Percentiles rank a stretch among this genome's conserved stretches.
These are phyloP conservation scores for Castanea mollissima DNA, from an alignment of 306 rosid genomes.

Conservation along the genomic window DNA sequence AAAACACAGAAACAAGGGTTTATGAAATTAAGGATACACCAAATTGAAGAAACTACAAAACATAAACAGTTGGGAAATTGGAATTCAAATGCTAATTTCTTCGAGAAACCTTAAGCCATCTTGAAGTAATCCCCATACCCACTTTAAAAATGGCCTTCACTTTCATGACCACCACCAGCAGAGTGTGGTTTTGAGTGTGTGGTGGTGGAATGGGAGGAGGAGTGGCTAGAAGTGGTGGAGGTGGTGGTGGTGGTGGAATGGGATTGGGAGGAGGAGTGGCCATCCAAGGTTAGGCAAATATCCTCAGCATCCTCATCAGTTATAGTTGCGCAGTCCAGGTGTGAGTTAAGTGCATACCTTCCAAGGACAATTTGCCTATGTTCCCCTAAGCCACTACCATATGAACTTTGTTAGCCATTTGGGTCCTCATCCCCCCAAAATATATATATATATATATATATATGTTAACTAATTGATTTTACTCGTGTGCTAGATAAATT, in stretches of 20 bases:
- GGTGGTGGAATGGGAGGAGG: neutral
- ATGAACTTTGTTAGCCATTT: too few relatives aligned
- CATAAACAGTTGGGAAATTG: neutral
- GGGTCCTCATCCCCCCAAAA: too few relatives aligned
- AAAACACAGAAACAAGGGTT: too few relatives aligned
- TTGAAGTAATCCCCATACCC: conserved; percentile 26
- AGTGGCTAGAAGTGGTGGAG: neutral
- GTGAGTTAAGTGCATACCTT: too few relatives aligned
- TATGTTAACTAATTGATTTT: too few relatives aligned
- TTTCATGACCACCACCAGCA: neutral
- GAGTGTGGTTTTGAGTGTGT: neutral
- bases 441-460: too few relatives aligned
- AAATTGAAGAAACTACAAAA: neutral
- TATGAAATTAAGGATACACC: neutral
- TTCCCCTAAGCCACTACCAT: too few relatives aligned
- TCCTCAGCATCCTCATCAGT: too few relatives aligned
- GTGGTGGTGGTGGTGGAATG: neutral
- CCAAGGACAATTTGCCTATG: too few relatives aligned
- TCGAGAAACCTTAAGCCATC: conserved; percentile 34
- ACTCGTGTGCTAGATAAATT: too few relatives aligned
- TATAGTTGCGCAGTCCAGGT: too few relatives aligned
- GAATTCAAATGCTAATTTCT: neutral
- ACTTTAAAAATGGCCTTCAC: neutral
- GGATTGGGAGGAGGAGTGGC: neutral
- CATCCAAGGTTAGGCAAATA: neutral